Conservation (phyloP, 139 green algal genomes). For the Chlorella sp. region DNA sequence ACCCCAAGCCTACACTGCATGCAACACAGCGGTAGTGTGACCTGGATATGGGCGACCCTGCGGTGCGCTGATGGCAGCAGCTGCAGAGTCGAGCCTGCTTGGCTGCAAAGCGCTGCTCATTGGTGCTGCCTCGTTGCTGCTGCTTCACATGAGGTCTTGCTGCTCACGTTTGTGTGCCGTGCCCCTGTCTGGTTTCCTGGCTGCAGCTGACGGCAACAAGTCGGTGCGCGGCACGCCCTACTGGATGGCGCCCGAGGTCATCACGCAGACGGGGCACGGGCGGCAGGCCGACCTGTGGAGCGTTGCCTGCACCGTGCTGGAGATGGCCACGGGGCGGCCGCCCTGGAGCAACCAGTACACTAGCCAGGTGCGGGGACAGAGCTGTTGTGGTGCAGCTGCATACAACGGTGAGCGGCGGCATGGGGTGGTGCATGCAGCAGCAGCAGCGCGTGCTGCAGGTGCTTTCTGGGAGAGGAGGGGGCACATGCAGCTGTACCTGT, state of each 20-base stretch:
- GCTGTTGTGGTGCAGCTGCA: not conserved
- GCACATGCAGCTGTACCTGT: not conserved
- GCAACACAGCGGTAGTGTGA: not conserved
- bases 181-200: not conserved
- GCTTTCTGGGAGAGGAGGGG: not conserved
- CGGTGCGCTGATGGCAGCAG: too few species aligned
- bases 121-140: not conserved
- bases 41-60: not conserved
- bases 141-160: not conserved
- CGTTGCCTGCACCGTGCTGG: slow-evolving; percentile 94
- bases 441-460: not conserved
- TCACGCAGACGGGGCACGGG: slow-evolving; percentile 84
- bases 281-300: slow-evolving; percentile 96
- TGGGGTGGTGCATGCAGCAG: not conserved
- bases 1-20: not conserved
- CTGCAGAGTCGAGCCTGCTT: too few species aligned
- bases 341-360: slow-evolving; percentile 77
- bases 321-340: slow-evolving; percentile 95
- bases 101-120: not conserved
- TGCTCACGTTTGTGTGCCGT: not conserved
- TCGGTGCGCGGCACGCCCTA: slow-evolving; percentile 95
- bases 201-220: slow-evolving; percentile 74
- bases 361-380: slow-evolving; percentile 33
- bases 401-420: not conserved
- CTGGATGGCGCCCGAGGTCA: slow-evolving; percentile 99